Conservation (phyloP, 805 yeast species). For the Cyberlindnera galapagoensis region DNA sequence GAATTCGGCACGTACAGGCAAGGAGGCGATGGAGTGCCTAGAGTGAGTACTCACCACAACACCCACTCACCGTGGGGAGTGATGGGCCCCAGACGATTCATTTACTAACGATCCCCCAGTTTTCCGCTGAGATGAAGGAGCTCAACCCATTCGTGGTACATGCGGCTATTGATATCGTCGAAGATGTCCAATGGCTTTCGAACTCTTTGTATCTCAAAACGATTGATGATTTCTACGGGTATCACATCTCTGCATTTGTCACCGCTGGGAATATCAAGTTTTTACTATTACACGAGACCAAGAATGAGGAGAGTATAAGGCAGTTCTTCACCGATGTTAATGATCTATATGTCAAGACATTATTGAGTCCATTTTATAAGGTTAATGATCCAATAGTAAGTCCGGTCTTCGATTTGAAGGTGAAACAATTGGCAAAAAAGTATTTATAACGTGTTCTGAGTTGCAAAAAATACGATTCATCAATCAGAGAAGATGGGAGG, state of each 20-base stretch:
- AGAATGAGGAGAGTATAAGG: constrained; percentile 65
- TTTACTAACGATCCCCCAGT: constrained; percentile 23
- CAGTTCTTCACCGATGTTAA: constrained; percentile 82
- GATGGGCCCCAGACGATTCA: too few relatives aligned
- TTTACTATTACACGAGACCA: constrained; percentile 55
- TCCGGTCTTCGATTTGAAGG: constrained; percentile 68
- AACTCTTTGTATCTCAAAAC: constrained; percentile 62
- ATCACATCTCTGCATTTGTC: constrained; percentile 73
- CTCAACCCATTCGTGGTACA: constrained; percentile 84
- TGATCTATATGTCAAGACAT: constrained; percentile 80
- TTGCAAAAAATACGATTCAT: neutral
- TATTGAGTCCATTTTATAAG: constrained; percentile 81
- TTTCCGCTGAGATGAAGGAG: constrained; percentile 67
- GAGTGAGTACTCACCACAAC: constrained; percentile 5
- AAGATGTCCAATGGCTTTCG: constrained; percentile 79
- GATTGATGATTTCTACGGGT: constrained; percentile 82
- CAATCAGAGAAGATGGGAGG: too few relatives aligned
- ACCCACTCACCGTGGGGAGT: too few relatives aligned
- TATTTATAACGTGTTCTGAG: constrained; percentile 52
- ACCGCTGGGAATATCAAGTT: constrained; percentile 86
- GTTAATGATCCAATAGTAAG: constrained; percentile 69
- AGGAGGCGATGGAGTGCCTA: constrained; percentile 50
- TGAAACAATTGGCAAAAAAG: constrained; percentile 66
- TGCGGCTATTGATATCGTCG: constrained; percentile 85
- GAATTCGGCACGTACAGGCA: constrained; percentile 74